Base-by-base conservation (phyloP, 2,329 filamentous ascomycete genomes). In the Graphium sp. region DNA sequence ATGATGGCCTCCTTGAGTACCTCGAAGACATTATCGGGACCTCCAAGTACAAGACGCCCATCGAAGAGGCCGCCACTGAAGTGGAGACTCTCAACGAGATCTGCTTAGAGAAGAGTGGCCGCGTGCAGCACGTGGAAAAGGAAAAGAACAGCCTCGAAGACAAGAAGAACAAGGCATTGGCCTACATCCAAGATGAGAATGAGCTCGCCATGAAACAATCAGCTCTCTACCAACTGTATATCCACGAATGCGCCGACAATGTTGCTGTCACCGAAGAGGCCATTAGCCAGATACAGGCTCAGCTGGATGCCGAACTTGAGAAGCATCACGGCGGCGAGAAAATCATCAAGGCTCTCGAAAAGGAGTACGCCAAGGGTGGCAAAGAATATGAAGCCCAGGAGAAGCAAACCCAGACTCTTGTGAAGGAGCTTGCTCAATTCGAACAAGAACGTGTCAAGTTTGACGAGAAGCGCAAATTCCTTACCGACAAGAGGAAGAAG, bases 21-120 rank as follows among this genome's bases (percentile, higher is more conserved):
- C 69, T 98, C 0, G 89, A 98, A 49, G 89, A 98, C 44, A 98
- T 98, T 35, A 95, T 98, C 41, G 89, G 91, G 36, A 98, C 89
- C 0, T 95, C 89, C 5, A 94, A 93, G 49, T 98, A 98, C 59
- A 98, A 98, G 56, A 70, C 79, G 0, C 87, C 89, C 0, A 98
- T 98, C 37, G 89, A 98, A 41, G 89, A 98, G 54, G 76, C 85
- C 1, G 87, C 84, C 1, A 58, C 76, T 2, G 82, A 95, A 50
- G 82, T 93, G 0, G 89, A 98, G 52, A 74, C 73, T 1, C 66
- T 95, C 31, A 98, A 98, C 46, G 89, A 98, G 42, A 71, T 92
- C 3, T 98, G 89, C 46, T 64, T 83, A 42, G 89, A 98, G 51
- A 98, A 98, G 60, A 93, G 80, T 40, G 80, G 74, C 20, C 80